Evolutionary conservation across 1,284 basidiomycete species (phyloP), one percentile per base, ranked within the genome.

Genomic region (Cystobasidium sp.): DNA sequence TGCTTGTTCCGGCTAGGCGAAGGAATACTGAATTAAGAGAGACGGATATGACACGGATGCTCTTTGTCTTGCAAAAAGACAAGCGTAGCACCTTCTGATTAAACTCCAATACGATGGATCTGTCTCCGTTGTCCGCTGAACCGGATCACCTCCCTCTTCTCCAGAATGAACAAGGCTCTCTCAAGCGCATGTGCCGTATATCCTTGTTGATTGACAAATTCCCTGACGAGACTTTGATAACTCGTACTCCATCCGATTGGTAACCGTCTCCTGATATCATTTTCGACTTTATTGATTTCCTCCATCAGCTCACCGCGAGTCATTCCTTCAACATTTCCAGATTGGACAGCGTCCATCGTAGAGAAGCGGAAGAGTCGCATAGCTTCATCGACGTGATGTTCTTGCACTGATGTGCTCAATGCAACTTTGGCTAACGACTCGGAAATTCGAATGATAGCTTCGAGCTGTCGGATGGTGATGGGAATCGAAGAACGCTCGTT

Each of bases 341-440:
- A 94, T 37, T 93, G 92, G 37, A 99, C 95, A 31, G 97, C 97
- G 82, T 99, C 94, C 96, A 99, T 98, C 0, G 97, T 99, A 18
- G 94, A 97, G 84, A 91, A 97, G 80, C 97, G 97, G 89, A 99
- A 99, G 37, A 99, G 84, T 6, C 97, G 89, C 80, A 99, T 98
- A 6, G 97, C 93, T 83, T 99, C 97, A 82, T 99, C 95, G 46
- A 99, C 97, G 79, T 99, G 96, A 82, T 97, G 91, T 74, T 91
- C 90, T 78, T 90, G 88, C 5, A 99, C 97, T 3, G 90, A 87
- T 0, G 93, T 87, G 1, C 90, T 90, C 22, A 99, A 86, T 0
- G 93, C 94, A 83, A 99, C 88, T 82, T 99, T 99, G 41, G 96
- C 95, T 18, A 98, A 85, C 3, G 94, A 91, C 83, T 99, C 97